A percentile compares a stretch with the other conserved stretches of the same genome.
Evolutionary conservation across 78 protist species (phyloP).

Genomic region (Emiliania huxleyi): DNA sequence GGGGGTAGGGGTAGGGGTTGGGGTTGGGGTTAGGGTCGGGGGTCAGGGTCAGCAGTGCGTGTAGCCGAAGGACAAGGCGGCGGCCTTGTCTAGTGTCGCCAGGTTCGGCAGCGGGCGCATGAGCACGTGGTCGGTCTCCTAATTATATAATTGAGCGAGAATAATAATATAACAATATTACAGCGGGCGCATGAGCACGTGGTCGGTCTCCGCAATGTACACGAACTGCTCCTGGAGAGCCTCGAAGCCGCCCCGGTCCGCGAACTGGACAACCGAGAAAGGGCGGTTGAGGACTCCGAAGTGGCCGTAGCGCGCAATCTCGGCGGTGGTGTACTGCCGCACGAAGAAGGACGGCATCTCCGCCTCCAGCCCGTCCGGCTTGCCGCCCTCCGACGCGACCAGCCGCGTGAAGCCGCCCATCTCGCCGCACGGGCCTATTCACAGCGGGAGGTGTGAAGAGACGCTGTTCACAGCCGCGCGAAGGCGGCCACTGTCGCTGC

Average conservation of each 20-base stretch:
- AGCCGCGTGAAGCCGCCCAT: conserved; percentile 23
- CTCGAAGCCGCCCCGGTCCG: no score
- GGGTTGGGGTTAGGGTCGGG: no score
- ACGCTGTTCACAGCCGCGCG: no score
- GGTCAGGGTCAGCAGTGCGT: background rate
- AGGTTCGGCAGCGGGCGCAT: background rate
- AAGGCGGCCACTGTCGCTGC: background rate
- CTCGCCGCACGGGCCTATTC: background rate
- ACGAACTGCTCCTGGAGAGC: background rate
- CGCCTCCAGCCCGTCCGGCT: background rate
- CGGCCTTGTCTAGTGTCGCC: background rate
- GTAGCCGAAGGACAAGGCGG: background rate
- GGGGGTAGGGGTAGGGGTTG: no score
- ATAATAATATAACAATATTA: no score
- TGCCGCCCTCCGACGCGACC: background rate
- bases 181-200: background rate
- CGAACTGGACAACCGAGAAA: background rate
- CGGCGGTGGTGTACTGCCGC: background rate
- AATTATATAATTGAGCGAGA: no score
- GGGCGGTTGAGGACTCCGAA: background rate
- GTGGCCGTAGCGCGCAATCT: background rate
- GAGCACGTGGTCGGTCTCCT: background rate
- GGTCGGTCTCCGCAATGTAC: background rate
- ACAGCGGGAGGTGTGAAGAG: no score
- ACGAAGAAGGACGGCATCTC: conserved; percentile 1